Evolutionary conservation across 176 grass and related monocot genomes (phyloP).

Genomic region (Oryza rufipogon): DNA sequence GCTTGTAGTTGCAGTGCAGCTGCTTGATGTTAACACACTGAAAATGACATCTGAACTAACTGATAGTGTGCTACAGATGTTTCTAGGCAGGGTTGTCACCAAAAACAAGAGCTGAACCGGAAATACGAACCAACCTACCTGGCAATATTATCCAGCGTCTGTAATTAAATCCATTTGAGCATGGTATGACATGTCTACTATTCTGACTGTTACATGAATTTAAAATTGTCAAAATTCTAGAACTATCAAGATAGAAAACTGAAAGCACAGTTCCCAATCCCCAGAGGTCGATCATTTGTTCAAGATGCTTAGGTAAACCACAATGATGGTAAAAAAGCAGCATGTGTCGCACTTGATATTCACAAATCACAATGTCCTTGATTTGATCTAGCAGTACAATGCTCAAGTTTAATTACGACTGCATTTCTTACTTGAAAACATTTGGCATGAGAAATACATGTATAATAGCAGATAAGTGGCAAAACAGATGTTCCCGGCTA

Average conservation of each 20-base stretch:
- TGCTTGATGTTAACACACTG: slow-evolving; percentile 27
- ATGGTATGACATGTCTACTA: not conserved
- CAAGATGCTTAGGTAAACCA: not conserved
- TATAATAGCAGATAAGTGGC: slow-evolving; percentile 15
- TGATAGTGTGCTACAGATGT: not conserved
- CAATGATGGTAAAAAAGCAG: not conserved
- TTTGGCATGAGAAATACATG: slow-evolving; percentile 4
- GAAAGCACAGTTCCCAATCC: not conserved
- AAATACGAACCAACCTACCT: not conserved
- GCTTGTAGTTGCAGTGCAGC: not conserved
- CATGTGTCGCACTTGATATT: not conserved
- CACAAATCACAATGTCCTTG: not conserved
- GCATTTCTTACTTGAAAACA: slow-evolving; percentile 13
- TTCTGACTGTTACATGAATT: not conserved
- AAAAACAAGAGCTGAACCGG: not conserved
- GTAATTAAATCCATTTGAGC: not conserved
- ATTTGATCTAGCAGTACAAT: slow-evolving; percentile 15
- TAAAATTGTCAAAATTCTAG: not conserved
- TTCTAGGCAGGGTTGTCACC: not conserved
- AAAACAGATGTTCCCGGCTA: slow-evolving; percentile 8
- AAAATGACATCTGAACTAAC: slow-evolving; percentile 39
- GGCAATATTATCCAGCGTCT: not conserved
- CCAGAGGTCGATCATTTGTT: slow-evolving; percentile 1
- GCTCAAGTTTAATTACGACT: not conserved
- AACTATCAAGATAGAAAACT: not conserved